Evolutionary conservation across 441 rosid species (phyloP), one percentile per base, ranked within the genome.

Genomic region (Erysimum pusillum): DNA sequence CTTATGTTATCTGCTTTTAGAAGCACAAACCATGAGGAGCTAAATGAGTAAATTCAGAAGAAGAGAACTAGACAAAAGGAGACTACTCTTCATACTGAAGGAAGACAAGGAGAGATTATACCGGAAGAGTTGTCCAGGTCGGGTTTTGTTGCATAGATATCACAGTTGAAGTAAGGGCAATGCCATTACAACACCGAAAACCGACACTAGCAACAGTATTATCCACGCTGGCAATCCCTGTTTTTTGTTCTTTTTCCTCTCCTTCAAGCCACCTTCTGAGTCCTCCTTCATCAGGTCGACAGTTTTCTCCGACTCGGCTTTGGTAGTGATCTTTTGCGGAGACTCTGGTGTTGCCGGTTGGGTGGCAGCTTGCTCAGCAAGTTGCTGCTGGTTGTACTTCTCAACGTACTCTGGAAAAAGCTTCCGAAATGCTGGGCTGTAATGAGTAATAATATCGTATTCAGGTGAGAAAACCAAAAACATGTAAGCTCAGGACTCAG

Each of bases 331-430:
- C 70, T 80, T 90, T 76, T 83, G 80, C 12, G 68, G 71, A 13
- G 69, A 79, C 76, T 83, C 89, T 7, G 83, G 41, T 54, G 80
- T 41, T 7, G 56, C 79, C 76, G 78, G 87, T 78, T 83, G 85
- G 2, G 85, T 67, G 49, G 67, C 77, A 67, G 72, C 75, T 82
- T 87, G 86, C 86, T 87, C 90, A 9, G 86, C 72, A 18, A 76
- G 76, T 79, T 85, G 94, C 81, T 81, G 91, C 83, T 90, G 82
- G 73, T 88, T 86, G 71, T 87, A 83, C 80, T 86, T 91, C 80
- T 93, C 98, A 6, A 93, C 93, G 15, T 88, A 89, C 81, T 96
- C 99, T 0, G 99, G 99, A 74, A 96, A 96, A 79, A 96, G 80
- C 81, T 92, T 93, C 76, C 92, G 85, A 79, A 96, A 96, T 49